phyloP scores from a whole-genome alignment of 148 eudicot species.

The Chenopodium quinoa region DNA sequence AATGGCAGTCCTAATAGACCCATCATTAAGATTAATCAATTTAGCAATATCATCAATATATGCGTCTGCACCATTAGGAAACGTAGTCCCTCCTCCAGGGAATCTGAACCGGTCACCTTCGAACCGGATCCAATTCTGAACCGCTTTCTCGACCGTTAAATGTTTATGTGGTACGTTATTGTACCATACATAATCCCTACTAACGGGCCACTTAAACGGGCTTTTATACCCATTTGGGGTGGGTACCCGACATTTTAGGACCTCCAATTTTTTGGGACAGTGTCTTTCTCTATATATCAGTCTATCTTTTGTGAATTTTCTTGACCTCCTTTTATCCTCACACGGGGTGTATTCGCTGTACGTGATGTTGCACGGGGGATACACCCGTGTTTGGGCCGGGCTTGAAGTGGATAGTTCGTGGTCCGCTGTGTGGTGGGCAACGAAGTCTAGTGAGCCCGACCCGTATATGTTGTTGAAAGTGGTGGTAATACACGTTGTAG shows the following conservation, averaged over 20 bases:
- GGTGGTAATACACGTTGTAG: constrained; percentile 18
- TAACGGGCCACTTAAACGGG: constrained; percentile 77
- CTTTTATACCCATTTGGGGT: constrained; percentile 66
- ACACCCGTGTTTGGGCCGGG: neutral
- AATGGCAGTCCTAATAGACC: constrained; percentile 82
- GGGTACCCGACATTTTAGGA: constrained; percentile 60
- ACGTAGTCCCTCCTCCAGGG: constrained; percentile 92
- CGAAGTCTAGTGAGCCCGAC: constrained; percentile 40
- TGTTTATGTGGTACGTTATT: constrained; percentile 73
- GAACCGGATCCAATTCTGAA: constrained; percentile 71
- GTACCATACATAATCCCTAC: constrained; percentile 72
- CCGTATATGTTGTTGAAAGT: neutral
- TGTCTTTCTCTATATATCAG: constrained; percentile 66
- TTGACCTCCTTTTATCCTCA: constrained; percentile 49
- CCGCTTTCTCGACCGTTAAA: constrained; percentile 78
- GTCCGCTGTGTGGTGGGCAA: constrained; percentile 48
- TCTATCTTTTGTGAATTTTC: constrained; percentile 40
- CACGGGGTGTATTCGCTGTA: constrained; percentile 82
- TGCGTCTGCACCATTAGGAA: constrained; percentile 71
- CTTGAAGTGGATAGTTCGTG: constrained; percentile 8
- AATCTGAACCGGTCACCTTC: constrained; percentile 73
- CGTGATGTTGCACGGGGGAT: constrained; percentile 44
- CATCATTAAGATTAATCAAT: constrained; percentile 55
- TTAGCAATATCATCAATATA: constrained; percentile 69
- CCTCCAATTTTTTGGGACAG: constrained; percentile 54